A percentile compares a stretch with the other conserved stretches of the same genome.
Evolutionary conservation across 768 basidiomycete genomes (phyloP).

Genomic region (Rossbeevera mucosa): DNA sequence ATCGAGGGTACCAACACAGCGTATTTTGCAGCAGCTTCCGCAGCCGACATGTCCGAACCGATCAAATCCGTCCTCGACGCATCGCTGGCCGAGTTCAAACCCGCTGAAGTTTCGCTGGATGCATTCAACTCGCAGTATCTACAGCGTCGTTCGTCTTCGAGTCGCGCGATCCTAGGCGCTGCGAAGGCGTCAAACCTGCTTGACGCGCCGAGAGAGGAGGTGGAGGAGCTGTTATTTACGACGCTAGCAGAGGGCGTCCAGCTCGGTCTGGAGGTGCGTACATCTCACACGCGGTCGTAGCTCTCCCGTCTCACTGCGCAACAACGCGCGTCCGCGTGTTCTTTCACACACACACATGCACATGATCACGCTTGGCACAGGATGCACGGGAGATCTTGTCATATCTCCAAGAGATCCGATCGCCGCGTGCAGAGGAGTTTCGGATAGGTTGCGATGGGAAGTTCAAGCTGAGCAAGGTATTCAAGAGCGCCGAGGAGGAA

Average conservation of each 20-base stretch:
- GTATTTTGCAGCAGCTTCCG: slow-evolving; percentile 40
- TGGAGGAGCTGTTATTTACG: slow-evolving; percentile 56
- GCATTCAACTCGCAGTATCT: slow-evolving; percentile 73
- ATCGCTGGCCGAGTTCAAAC: slow-evolving; percentile 47
- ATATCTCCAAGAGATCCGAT: slow-evolving; percentile 48
- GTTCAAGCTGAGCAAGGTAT: slow-evolving; percentile 63
- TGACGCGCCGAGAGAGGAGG: slow-evolving; percentile 48
- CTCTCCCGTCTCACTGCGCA: neutral
- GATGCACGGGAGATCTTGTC: slow-evolving; percentile 44
- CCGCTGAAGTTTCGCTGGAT: slow-evolving; percentile 54
- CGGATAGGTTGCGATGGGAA: slow-evolving; percentile 45
- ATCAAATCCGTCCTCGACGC: slow-evolving; percentile 49
- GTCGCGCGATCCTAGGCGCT: slow-evolving; percentile 54
- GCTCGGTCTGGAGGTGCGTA: slow-evolving; percentile 41
- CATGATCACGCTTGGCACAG: slow-evolving; percentile 33
- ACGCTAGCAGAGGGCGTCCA: slow-evolving; percentile 39
- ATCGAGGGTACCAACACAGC: too few species aligned
- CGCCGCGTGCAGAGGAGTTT: slow-evolving; percentile 59
- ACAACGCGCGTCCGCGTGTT: neutral
- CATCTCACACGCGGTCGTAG: neutral
- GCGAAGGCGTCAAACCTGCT: slow-evolving; percentile 54
- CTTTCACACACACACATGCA: neutral
- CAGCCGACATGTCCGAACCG: slow-evolving; percentile 42
- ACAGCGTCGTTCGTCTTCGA: slow-evolving; percentile 51
- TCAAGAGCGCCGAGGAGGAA: slow-evolving; percentile 55